Percentiles rank a stretch among this genome's conserved stretches.
phyloP scores from a whole-genome alignment of 1,139 yeast species.

The Candida tetrigidarum region DNA sequence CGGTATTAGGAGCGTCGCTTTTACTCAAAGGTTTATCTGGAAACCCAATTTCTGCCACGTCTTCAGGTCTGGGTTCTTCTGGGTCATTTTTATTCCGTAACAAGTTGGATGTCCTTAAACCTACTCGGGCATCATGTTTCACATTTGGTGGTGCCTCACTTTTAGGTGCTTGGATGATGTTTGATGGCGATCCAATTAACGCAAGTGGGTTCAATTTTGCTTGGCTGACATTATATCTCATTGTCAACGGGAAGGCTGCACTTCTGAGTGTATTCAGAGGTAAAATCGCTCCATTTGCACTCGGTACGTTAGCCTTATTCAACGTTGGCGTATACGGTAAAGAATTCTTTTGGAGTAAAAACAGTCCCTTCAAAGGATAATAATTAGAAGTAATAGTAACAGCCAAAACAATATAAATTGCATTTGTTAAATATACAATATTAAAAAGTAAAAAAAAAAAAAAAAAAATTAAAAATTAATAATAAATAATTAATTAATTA shows the following conservation, averaged over 20 bases:
- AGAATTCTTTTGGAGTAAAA: slow-evolving; percentile 54
- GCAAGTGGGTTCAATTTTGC: slow-evolving; percentile 91
- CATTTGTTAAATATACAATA: background rate
- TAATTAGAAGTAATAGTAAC: too few relatives aligned
- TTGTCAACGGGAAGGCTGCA: slow-evolving; percentile 74
- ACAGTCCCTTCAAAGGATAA: slow-evolving; percentile 15
- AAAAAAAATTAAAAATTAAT: too few relatives aligned
- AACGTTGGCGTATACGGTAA: slow-evolving; percentile 73
- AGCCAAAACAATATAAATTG: background rate
- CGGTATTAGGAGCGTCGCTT: slow-evolving; percentile 17
- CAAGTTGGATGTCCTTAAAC: slow-evolving; percentile 25
- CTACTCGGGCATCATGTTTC: slow-evolving; percentile 42
- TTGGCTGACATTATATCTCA: slow-evolving; percentile 79
- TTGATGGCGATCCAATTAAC: slow-evolving; percentile 78
- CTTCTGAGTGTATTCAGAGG: slow-evolving; percentile 41
- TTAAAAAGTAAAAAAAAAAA: background rate
- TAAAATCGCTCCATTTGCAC: slow-evolving; percentile 61
- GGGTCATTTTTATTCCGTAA: slow-evolving; percentile 13
- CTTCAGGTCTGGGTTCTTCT: slow-evolving; percentile 10
- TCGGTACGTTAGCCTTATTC: slow-evolving; percentile 61
- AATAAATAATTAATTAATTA: too few relatives aligned
- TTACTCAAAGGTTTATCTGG: slow-evolving; percentile 14
- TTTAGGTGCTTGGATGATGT: slow-evolving; percentile 79
- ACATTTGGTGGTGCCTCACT: slow-evolving; percentile 73
- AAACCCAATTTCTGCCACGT: background rate